Base-by-base conservation (phyloP, 164 flowering plant species). In the Berberis vulgaris region DNA sequence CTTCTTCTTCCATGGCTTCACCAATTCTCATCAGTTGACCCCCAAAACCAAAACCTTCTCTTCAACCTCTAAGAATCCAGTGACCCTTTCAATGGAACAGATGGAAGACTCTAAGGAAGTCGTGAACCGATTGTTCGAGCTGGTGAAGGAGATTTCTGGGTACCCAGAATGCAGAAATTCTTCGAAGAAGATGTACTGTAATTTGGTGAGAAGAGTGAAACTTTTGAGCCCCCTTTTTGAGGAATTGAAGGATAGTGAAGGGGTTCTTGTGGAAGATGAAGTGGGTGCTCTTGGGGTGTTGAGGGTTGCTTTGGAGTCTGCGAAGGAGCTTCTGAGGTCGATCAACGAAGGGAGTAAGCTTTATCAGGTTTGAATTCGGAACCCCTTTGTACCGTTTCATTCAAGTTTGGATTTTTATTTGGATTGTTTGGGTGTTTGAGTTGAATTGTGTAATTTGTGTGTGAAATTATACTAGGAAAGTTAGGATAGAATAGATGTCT, bases 151-250 rank as follows among this genome's bases (percentile, higher is more conserved):
- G 68, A 73, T 89, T 59, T 79, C 83, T 10, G 83, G 61, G 61
- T 73, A 82, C 45, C 82, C 89, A 3, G 96, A 87, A 60, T 87
- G 88, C 69, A 70, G 70, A 26, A 73, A 76, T 70, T 67, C 72
- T 0, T 77, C 77, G 53, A 87, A 76, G 83, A 83, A 72, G 78
- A 76, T 83, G 78, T 83, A 81, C 65, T 60, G 77, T 12, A 81
- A 85, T 76, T 76, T 92, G 64, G 81, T 76, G 6, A 79, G 98
- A 52, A 78, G 98, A 68, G 78, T 92, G 67, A 89, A 86, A 86
- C 83, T 92, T 0, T 69, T 92, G 65, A 81, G 85, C 75, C 96
- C 98, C 60, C 71, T 92, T 41, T 84, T 89, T 61, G 98, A 92
- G 73, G 98, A 92, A 64, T 73, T 89, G 74, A 71, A 71, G 64